A percentile compares a stretch with the other conserved stretches of the same genome.
phyloP scores from a whole-genome alignment of 1,139 yeast species.

The Geotrichum phurueaensis region DNA sequence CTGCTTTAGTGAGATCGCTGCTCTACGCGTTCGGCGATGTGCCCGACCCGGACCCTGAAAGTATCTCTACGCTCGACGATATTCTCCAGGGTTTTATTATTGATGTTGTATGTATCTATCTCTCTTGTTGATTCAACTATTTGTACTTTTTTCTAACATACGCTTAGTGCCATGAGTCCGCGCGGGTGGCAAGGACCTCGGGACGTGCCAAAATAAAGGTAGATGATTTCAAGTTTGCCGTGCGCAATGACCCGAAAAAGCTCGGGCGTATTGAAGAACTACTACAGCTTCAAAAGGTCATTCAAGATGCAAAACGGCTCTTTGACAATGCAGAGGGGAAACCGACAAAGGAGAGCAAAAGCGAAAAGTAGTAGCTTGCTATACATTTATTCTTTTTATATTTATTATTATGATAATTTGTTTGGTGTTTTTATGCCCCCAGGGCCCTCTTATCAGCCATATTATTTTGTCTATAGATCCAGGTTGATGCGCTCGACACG shows the following conservation, averaged over 20 bases:
- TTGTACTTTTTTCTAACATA: conserved; percentile 21
- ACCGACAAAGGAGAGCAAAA: conserved; percentile 24
- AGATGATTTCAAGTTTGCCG: conserved; percentile 81
- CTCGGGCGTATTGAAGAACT: conserved; percentile 80
- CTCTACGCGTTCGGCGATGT: conserved; percentile 86
- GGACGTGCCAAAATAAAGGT: conserved; percentile 72
- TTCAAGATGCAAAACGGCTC: conserved; percentile 73
- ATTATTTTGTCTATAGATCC: conserved; percentile 2
- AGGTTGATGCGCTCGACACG: conserved; percentile 7
- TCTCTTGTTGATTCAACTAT: not conserved
- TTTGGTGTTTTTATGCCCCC: not conserved
- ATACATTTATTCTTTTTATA: not conserved
- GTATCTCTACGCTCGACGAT: conserved; percentile 77
- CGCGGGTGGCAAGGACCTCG: conserved; percentile 46
- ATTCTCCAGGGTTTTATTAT: conserved; percentile 70
- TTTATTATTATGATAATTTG: not conserved
- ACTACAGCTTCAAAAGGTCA: conserved; percentile 64
- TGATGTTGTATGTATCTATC: conserved; percentile 42
- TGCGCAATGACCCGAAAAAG: conserved; percentile 76
- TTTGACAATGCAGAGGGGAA: conserved; percentile 65
- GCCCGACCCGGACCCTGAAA: conserved; percentile 67
- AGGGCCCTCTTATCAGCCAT: not conserved
- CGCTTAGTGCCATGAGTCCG: conserved; percentile 48
- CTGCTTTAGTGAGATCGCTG: conserved; percentile 50
- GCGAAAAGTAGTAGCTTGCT: conserved; percentile 19